A percentile compares a stretch with the other conserved stretches of the same genome.
These are phyloP conservation scores for Pilaira anomala DNA, from an alignment of 192 early-diverging fungal species.

Conservation along the genomic window DNA sequence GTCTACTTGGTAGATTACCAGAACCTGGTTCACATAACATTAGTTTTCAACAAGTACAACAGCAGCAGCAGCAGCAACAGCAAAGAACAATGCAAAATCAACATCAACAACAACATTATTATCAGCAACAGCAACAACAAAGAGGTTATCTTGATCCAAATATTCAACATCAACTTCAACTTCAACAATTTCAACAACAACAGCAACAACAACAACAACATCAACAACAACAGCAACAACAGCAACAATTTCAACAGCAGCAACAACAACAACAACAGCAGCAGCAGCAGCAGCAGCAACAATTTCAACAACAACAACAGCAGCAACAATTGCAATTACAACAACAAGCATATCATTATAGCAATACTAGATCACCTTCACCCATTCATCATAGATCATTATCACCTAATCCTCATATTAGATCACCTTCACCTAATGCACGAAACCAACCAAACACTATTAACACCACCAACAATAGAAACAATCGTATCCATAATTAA, in stretches of 20 bases:
- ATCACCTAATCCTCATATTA: no score
- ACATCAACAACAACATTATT: conserved; percentile 15
- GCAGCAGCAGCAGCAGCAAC: neutral
- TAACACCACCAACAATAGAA: neutral
- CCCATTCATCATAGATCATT: no score
- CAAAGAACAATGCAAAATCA: neutral
- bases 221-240: conserved; percentile 1
- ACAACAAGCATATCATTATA: conserved; percentile 1
- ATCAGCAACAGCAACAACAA: conserved; percentile 6
- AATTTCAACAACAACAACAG: conserved; percentile 1
- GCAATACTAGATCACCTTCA: neutral
- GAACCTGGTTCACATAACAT: conserved; percentile 30
- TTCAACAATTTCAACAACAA: neutral
- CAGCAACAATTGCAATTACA: neutral
- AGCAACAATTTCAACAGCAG: neutral
- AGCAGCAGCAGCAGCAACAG: conserved; percentile 14
- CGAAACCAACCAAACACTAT: neutral
- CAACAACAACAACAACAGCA: neutral
- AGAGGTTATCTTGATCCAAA: neutral
- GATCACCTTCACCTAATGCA: no score
- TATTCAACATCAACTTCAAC: neutral
- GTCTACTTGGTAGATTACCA: conserved; percentile 21
- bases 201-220: neutral
- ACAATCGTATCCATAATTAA: neutral
- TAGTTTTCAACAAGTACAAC: conserved; percentile 29